Conservation (phyloP, 352 stramenopile species). For the Phytophthora idaei region DNA sequence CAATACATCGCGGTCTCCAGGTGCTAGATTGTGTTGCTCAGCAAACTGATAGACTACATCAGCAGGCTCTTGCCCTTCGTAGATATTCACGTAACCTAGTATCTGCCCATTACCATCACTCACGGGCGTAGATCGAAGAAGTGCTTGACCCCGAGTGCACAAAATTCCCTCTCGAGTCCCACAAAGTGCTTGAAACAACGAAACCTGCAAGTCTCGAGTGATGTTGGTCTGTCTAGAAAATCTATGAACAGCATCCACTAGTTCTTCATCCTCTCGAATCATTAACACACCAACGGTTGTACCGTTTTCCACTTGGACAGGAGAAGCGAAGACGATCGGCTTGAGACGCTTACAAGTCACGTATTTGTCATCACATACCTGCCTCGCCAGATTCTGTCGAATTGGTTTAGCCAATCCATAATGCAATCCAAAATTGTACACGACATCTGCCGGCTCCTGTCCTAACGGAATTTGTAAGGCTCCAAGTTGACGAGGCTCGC, state of each 20-base stretch:
- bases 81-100: slow-evolving; percentile 59
- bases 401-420: slow-evolving; percentile 46
- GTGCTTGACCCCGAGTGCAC: slow-evolving; percentile 65
- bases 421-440: slow-evolving; percentile 51
- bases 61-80: slow-evolving; percentile 75
- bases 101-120: slow-evolving; percentile 31
- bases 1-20: slow-evolving; percentile 42
- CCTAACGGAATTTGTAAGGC: slow-evolving; percentile 51
- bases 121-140: slow-evolving; percentile 57
- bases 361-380: slow-evolving; percentile 63
- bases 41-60: slow-evolving; percentile 78
- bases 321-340: slow-evolving; percentile 57
- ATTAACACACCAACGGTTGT: slow-evolving; percentile 41
- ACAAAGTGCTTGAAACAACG: slow-evolving; percentile 66
- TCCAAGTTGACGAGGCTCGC: slow-evolving; percentile 42
- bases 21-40: slow-evolving; percentile 49
- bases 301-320: slow-evolving; percentile 60
- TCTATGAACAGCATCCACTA: slow-evolving; percentile 67
- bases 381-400: slow-evolving; percentile 45
- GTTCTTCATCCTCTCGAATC: slow-evolving; percentile 69
- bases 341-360: slow-evolving; percentile 53
- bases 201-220: slow-evolving; percentile 46
- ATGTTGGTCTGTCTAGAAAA: slow-evolving; percentile 64
- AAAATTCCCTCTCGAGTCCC: slow-evolving; percentile 47
- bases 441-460: slow-evolving; percentile 60